Evolutionary conservation across 225 moss, liverwort and hornwort species (phyloP).

Genomic region (Marchantia paleacea): DNA sequence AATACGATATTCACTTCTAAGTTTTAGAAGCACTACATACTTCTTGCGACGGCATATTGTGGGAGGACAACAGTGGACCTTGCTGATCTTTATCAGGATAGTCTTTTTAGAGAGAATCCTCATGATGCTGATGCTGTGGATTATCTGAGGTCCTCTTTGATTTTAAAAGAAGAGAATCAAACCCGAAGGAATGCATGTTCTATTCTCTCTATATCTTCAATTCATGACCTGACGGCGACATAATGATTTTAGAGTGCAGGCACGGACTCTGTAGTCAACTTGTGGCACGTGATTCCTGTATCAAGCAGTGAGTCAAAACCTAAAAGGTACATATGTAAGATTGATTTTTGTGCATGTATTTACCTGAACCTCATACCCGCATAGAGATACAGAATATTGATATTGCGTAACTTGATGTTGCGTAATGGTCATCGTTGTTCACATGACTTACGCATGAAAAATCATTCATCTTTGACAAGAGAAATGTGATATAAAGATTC

Average conservation of each 20-base stretch:
- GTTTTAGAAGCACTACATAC: too few relatives aligned
- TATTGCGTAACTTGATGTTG: background rate
- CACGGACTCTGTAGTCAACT: slow-evolving; percentile 72
- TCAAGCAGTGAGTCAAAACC: slow-evolving; percentile 36
- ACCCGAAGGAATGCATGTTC: too few relatives aligned
- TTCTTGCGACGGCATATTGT: too few relatives aligned
- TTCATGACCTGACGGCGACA: background rate
- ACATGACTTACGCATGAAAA: background rate
- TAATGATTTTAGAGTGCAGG: slow-evolving; percentile 60
- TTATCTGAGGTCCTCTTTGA: too few relatives aligned
- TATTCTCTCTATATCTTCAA: background rate
- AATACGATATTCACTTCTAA: too few relatives aligned
- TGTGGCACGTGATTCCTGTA: slow-evolving; percentile 58
- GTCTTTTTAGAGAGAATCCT: too few relatives aligned
- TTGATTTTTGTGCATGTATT: background rate
- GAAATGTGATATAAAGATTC: background rate
- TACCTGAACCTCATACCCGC: background rate
- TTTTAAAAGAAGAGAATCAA: too few relatives aligned
- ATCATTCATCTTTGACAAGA: background rate
- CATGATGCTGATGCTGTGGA: too few relatives aligned
- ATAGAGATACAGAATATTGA: background rate
- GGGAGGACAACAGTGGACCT: too few relatives aligned
- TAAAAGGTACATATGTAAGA: slow-evolving; percentile 36
- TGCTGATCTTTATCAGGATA: too few relatives aligned
- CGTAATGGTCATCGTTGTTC: background rate